Evolutionary conservation across 441 rosid species (phyloP), one percentile per base, ranked within the genome.

Genomic region (Brassica hybrid): DNA sequence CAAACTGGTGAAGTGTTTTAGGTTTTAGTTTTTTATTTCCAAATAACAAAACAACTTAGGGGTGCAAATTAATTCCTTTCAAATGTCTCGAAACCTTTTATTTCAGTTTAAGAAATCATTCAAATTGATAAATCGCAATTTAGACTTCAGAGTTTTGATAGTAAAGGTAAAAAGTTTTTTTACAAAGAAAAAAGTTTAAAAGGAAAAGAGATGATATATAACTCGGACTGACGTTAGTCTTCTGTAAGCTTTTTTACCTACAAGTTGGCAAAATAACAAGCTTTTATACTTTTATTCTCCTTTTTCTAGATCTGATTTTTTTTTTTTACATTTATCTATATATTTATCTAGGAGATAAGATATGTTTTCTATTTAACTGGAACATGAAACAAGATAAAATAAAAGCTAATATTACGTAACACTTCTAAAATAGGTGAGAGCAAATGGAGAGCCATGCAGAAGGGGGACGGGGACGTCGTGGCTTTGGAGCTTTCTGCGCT

Each of bases 401-500:
- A 18, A 68, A 79, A 68, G n/a, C 32, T 62, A 10, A 73, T 61
- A 63, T 62, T 69, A 62, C 71, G 79, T 73, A 79, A 54, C 19
- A 10, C 69, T 36, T 52, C 3, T 67, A 0, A 73, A 3, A 43
- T 50, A 41, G 9, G 68, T 38, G 75, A 69, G 67, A 30, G 65
- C 72, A 25, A 38, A 58, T 41, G 16, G 5, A 41, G 41, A 75
- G 60, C 48, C 70, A 74, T 74, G 79, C 67, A 79, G 62, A 73
- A 74, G 63, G 48, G 36, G 45, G 56, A 74, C 67, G 48, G 36
- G 45, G 56, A 74, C 67, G 67, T 80, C 45, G 83, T 80, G 84
- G 82, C 66, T 59, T 41, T 77, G 61, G 21, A 65, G 23, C 76
- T 77, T 77, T 77, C 67, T 6, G 68, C 38, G 84, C 21, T 79